Conservation (phyloP, 2,329 filamentous ascomycete genomes). For the Cercospora sojina region DNA sequence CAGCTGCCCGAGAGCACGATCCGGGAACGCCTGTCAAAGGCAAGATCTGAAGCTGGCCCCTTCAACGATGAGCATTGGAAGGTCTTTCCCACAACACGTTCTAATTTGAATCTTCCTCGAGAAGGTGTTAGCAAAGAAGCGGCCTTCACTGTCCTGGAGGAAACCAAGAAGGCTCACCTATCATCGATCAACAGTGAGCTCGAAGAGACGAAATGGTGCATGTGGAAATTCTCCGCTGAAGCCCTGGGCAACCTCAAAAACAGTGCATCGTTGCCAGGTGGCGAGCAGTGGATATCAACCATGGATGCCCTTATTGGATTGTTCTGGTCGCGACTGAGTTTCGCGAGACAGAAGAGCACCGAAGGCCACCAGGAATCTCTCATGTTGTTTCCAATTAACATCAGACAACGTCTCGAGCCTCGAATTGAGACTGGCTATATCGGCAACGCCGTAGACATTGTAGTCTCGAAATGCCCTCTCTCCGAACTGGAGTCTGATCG, state of each 20-base stretch:
- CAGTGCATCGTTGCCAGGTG: conserved; percentile 12
- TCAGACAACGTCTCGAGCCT: conserved; percentile 18
- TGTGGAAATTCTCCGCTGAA: conserved; percentile 23
- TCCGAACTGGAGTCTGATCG: conserved; percentile 9
- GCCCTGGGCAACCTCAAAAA: conserved; percentile 20
- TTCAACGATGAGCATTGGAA: conserved; percentile 18
- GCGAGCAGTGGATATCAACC: conserved; percentile 24
- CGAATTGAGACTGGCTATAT: conserved; percentile 17
- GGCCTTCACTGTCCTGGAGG: conserved; percentile 8
- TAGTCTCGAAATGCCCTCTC: conserved; percentile 6
- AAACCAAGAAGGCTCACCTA: conserved; percentile 13
- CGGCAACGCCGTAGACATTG: conserved; percentile 22
- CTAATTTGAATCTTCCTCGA: conserved; percentile 17
- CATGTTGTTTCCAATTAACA: conserved; percentile 23
- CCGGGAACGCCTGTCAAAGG: conserved; percentile 17
- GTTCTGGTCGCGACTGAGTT: conserved; percentile 23
- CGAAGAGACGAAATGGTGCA: conserved; percentile 15
- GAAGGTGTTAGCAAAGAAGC: conserved; percentile 9
- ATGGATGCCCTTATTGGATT: conserved; percentile 24
- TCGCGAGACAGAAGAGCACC: conserved; percentile 14
- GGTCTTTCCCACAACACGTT: conserved; percentile 17
- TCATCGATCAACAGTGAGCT: background rate
- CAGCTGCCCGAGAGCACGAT: conserved; percentile 7
- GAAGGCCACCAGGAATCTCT: conserved; percentile 13
- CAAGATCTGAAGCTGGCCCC: background rate